Evolutionary conservation across 495 filamentous ascomycete genomes (phyloP), one percentile per base, ranked within the genome.

Genomic region (Neurospora sp.): DNA sequence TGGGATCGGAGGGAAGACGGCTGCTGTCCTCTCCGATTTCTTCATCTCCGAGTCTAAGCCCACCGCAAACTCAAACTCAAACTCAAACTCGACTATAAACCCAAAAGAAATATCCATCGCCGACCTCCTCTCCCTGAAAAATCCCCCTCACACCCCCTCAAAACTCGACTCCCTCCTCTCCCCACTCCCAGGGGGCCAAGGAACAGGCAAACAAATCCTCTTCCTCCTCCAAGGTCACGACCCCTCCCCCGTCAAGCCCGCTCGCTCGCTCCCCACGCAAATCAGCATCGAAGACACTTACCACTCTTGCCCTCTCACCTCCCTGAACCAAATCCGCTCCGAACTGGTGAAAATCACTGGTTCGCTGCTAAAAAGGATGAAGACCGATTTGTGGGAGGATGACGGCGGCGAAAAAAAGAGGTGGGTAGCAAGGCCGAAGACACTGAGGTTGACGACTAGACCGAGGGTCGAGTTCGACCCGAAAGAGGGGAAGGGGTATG

Each of bases 221-320:
- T 65, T 27, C 42, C 81, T 91, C 2, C 80, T 92, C 9, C 86
- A 92, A 77, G 91, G 89, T 46, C 80, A 88, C 18, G 91, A 92
- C 77, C 77, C 85, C 71, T 83, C 86, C 9, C 89, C 91, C 53
- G 93, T 98, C 20, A 85, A 87, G 22, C 86, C 89, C 73, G 91
- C 90, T 2, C 87, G 89, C 75, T 89, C 88, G 46, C 80, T 97
- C 16, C 95, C 95, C 1, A 89, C 89, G 14, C 94, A 97, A 79
- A 97, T 98, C 79, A 94, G 92, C 80, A 96, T 98, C 73, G 95
- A 98, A 78, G 93, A 98, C 79, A 93, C 92, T 6, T 98, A 96
- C 78, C 74, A 74, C 4, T 31, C n/a, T n/a, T n/a, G n/a, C n/a
- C n/a, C n/a, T n/a, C n/a, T n/a, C n/a, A n/a, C n/a, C n/a, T n/a